Evolutionary conservation across 805 yeast species (phyloP).

Genomic region (Schizosaccharomyces cryophilus): DNA sequence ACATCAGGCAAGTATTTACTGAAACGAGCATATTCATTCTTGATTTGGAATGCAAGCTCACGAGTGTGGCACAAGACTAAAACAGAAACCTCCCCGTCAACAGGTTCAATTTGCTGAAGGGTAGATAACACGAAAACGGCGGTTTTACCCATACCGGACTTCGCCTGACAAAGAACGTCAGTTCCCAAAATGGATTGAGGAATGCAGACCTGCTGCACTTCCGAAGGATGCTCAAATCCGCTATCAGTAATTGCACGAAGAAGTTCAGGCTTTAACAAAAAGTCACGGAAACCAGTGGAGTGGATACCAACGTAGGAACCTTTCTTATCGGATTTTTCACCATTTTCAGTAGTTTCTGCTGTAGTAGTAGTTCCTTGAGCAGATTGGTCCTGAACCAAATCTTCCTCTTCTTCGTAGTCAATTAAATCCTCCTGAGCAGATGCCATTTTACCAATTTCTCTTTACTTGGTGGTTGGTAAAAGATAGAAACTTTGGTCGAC

Average conservation of each 20-base stretch:
- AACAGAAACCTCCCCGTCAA: constrained; percentile 87
- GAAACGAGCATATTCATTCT: constrained; percentile 90
- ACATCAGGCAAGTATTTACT: constrained; percentile 97
- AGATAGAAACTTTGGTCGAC: not conserved
- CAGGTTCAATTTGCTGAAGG: constrained; percentile 88
- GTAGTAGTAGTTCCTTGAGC: constrained; percentile 12
- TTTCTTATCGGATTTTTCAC: constrained; percentile 41
- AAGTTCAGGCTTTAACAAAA: constrained; percentile 84
- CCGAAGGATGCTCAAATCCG: constrained; percentile 98
- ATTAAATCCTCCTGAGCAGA: constrained; percentile 54
- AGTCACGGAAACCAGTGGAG: constrained; percentile 96
- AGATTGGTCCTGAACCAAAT: constrained; percentile 37
- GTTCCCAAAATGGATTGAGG: constrained; percentile 96
- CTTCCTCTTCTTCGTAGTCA: constrained; percentile 97
- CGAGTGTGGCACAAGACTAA: constrained; percentile 94
- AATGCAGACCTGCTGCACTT: constrained; percentile 96
- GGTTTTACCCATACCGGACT: constrained; percentile 97
- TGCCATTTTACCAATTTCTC: not conserved
- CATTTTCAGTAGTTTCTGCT: constrained; percentile 13
- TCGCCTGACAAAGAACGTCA: constrained; percentile 93
- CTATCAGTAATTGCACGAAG: constrained; percentile 95
- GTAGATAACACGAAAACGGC: constrained; percentile 93
- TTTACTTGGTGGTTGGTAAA: not conserved
- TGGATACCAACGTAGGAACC: constrained; percentile 96
- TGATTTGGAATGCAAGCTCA: constrained; percentile 94